These are phyloP conservation scores for Drechmeria coniospora DNA, from an alignment of 2,329 filamentous ascomycete species.

Conservation along the genomic window DNA sequence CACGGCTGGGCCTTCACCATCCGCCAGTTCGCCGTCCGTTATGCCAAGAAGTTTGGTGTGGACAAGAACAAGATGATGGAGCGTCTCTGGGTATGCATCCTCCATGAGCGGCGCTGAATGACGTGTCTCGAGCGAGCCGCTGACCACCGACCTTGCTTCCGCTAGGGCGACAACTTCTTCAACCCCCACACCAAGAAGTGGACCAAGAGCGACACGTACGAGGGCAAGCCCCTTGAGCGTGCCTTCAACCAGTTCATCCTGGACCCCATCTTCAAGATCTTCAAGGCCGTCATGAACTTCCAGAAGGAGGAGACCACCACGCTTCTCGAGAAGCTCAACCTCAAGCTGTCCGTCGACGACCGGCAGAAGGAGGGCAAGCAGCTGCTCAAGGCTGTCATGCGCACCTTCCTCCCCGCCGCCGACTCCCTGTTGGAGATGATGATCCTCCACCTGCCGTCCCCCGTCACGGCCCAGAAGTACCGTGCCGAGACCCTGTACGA, in stretches of 20 bases:
- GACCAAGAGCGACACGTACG: constrained; percentile 72
- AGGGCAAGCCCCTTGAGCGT: constrained; percentile 87
- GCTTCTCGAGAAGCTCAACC: constrained; percentile 82
- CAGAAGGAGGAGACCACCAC: constrained; percentile 81
- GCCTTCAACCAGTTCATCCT: constrained; percentile 99
- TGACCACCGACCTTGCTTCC: too few species aligned
- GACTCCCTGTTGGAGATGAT: constrained; percentile 99
- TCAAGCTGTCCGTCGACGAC: constrained; percentile 81
- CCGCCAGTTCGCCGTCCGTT: constrained; percentile 88
- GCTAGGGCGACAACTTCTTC: constrained; percentile 98
- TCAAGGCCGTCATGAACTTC: constrained; percentile 92
- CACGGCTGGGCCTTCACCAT: constrained; percentile 99
- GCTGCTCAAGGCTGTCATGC: constrained; percentile 95
- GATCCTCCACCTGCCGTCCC: constrained; percentile 97
- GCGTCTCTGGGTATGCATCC: constrained; percentile 73
- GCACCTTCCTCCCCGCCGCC: constrained; percentile 95
- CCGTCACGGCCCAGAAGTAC: constrained; percentile 90
- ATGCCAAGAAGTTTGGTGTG: constrained; percentile 99
- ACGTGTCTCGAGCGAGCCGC: too few species aligned
- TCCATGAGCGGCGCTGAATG: too few species aligned
- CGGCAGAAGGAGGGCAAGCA: constrained; percentile 92
- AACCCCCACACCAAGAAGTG: constrained; percentile 99
- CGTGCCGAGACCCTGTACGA: constrained; percentile 98
- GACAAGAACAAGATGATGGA: constrained; percentile 99
- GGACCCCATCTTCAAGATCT: constrained; percentile 99